Evolutionary conservation across 768 basidiomycete species (phyloP), one percentile per base, ranked within the genome.

Genomic region (Mycena albidolilacea): DNA sequence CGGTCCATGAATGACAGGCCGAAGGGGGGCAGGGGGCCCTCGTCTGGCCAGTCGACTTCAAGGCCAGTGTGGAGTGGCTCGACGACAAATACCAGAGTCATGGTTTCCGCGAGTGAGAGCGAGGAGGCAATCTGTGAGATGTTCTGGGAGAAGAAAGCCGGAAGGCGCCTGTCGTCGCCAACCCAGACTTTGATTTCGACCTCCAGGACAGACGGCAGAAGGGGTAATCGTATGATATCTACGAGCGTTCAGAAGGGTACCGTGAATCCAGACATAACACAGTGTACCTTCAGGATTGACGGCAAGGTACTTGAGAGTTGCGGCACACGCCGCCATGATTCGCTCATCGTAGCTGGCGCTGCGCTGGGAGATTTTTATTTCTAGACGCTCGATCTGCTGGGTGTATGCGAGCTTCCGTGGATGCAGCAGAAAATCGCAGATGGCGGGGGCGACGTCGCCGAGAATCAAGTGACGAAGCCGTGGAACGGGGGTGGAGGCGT

Each of bases 251-350:
- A 62, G 39, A 6, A 30, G 30, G 30, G 30, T 30, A 30, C 30
- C 30, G 30, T 30, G 30, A 30, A 30, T 30, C 30, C 30, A 30
- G 30, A 30, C 30, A 30, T n/a, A 30, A 10, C 41, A 37, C 30
- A 30, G 30, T 21, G 23, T 19, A 70, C 69, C 69, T 58, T 63
- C 69, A 7, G 55, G 54, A 38, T 70, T 62, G 48, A 71, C 21
- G 15, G 30, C 58, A 7, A 66, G 70, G 44, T 44, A 54, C 54
- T 37, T 30, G 10, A 71, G 30, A 3, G 70, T 61, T 38, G 10
- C 5, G 17, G 70, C 64, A 43, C 70, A 71, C 5, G 58, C 64
- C 39, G 39, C 19, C 23, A 71, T 64, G 15, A 71, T 41, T 14
- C 64, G 57, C 23, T 65, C 35, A 39, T 66, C 70, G 19, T 52